Conservation (phyloP, 768 basidiomycete species). For the Gloeopeniophorella convolvens region DNA sequence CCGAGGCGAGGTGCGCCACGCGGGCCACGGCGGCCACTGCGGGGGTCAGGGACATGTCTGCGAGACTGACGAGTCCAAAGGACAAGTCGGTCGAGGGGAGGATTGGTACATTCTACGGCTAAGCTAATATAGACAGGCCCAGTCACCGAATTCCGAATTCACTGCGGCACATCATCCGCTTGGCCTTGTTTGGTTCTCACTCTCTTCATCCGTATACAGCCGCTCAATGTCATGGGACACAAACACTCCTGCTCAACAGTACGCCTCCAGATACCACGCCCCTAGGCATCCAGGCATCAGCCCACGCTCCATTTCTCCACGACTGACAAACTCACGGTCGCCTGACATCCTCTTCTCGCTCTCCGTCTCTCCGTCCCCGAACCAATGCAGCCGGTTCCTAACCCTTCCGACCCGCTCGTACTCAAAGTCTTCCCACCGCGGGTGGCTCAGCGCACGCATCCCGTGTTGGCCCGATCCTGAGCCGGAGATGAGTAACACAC, state of each 20-base stretch:
- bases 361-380: slow-evolving; percentile 55
- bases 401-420: slow-evolving; percentile 41
- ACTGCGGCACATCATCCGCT: not conserved
- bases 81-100: not conserved
- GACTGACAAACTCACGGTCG: not conserved
- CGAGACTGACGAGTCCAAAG: not conserved
- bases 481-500: slow-evolving; percentile 9
- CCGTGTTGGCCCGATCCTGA: slow-evolving; percentile 47
- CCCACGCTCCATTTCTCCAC: not conserved
- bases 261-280: slow-evolving; percentile 44
- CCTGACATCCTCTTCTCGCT: slow-evolving; percentile 36
- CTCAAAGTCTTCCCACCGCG: slow-evolving; percentile 60
- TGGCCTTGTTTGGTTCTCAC: slow-evolving; percentile 8
- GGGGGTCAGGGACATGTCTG: slow-evolving; percentile 15
- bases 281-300: slow-evolving; percentile 29
- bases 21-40: slow-evolving; percentile 47
- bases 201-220: too few relatives aligned
- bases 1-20: slow-evolving; percentile 66
- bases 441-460: slow-evolving; percentile 40
- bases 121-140: not conserved
- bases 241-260: too few relatives aligned
- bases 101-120: not conserved
- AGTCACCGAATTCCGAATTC: slow-evolving; percentile 1
- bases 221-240: too few relatives aligned
- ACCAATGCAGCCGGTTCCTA: slow-evolving; percentile 49